phyloP scores from a whole-genome alignment of 805 yeast genomes.

The Metschnikowia colocasiae region DNA sequence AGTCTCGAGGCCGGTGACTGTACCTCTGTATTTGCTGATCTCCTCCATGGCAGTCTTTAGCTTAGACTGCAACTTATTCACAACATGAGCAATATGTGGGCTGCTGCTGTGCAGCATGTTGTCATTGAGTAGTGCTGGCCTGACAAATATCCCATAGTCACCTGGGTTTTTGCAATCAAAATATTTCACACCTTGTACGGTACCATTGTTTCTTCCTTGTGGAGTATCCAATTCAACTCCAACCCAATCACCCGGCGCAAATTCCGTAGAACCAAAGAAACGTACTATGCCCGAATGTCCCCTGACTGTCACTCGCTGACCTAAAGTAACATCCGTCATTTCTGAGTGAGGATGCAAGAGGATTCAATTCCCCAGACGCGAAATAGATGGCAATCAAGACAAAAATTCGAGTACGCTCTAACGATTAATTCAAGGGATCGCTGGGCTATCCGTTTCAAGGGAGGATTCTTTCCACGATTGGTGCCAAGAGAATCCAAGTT shows the following conservation, averaged over 20 bases:
- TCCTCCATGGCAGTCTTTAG: constrained; percentile 32
- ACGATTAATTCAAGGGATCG: not conserved
- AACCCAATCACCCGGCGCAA: constrained; percentile 56
- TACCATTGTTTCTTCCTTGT: constrained; percentile 49
- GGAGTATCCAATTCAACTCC: constrained; percentile 44
- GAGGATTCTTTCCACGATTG: not conserved
- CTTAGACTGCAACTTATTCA: constrained; percentile 46
- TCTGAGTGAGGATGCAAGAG: not conserved
- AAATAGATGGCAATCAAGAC: not conserved
- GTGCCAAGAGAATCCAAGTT: not conserved
- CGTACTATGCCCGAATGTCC: constrained; percentile 45
- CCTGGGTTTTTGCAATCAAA: constrained; percentile 34
- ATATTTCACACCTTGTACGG: constrained; percentile 42
- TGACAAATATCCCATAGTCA: constrained; percentile 47
- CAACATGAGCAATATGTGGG: constrained; percentile 21
- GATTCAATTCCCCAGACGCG: not conserved
- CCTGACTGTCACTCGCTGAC: constrained; percentile 33
- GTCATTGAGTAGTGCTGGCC: constrained; percentile 30
- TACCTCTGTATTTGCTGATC: constrained; percentile 19
- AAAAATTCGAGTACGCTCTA: not conserved
- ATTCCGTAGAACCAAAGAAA: constrained; percentile 51
- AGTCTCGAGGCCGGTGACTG: constrained; percentile 17
- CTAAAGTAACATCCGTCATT: constrained; percentile 14
- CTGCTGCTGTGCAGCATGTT: constrained; percentile 8
- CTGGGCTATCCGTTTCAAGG: not conserved